Base-by-base conservation (phyloP, 176 grass and related monocot genomes). In the Stipa capillata region DNA sequence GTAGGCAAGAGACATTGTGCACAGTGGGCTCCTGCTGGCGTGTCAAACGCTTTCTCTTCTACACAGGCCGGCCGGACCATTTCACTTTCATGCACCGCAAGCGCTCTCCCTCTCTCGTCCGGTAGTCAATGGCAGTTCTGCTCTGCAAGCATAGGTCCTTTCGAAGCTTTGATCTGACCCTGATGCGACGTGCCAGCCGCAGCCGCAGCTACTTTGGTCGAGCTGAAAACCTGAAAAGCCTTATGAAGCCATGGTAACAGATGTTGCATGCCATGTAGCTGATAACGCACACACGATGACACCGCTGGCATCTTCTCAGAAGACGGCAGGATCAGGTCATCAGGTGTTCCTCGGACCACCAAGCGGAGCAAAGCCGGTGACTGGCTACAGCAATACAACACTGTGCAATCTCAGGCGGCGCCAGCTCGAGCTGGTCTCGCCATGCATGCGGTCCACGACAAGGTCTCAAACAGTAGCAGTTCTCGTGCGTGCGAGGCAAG, bases 71-170 rank as follows among this genome's bases (percentile, higher is more conserved):
- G 1, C 23, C 56, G 8, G 50, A 21, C 29, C 13, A 15, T 45
- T 35, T 3, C 74, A 9, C 13, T 45, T 27, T 8, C 74, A 20
- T 8, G 64, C 13, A 58, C 12, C 51, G 58, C 37, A 12, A 54
- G 47, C 41, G 41, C 39, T 31, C 65, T 23, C 2, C 6, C 29
- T 20, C 17, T 9, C 5, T 25, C 68, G 69, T 68, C 76, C 28
- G 86, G 6, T 35, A 74, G 81, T 60, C 75, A 83, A 79, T 84
- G 80, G 67, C 81, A 53, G 60, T 33, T 52, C 79, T 57, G 79
- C 71, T 1, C 40, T 45, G 81, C 68, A 8, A 74, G 59, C 67
- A 88, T 18, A 72, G 14, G 81, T 84, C 74, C 32, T 13, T 36
- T 84, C 67, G n/a, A 12, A 15, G 32, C 64, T 23, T n/a, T 57